Conservation (phyloP, 208 protist genomes). For the Wallacemonas sp. region DNA sequence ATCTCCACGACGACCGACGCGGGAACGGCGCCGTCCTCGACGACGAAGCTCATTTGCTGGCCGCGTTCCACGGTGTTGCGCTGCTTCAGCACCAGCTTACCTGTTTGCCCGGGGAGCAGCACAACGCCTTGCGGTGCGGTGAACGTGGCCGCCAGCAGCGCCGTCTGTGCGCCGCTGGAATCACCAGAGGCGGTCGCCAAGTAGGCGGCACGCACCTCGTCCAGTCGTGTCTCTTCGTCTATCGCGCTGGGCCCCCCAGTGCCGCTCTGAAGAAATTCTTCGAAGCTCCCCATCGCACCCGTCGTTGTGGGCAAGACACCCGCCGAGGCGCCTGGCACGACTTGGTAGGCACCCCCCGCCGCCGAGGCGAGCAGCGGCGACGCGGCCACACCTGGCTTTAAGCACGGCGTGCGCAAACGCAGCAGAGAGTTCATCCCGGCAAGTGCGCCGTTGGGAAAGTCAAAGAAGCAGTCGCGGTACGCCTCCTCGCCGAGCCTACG, state of each 20-base stretch:
- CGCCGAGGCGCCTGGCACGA: neutral
- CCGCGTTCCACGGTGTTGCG: conserved; percentile 63
- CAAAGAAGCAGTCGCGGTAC: conserved; percentile 78
- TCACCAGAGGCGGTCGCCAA: neutral
- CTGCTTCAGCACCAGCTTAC: conserved; percentile 63
- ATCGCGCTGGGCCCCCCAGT: neutral
- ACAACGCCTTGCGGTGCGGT: conserved; percentile 3
- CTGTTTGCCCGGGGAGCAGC: conserved; percentile 14
- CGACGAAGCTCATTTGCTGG: conserved; percentile 57
- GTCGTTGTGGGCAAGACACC: neutral
- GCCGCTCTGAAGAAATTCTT: neutral
- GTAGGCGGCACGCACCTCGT: neutral
- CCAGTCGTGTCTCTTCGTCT: neutral
- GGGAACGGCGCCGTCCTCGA: conserved; percentile 44
- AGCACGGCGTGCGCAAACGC: conserved; percentile 60
- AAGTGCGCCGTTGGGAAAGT: conserved; percentile 41
- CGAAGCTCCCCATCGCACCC: conserved; percentile 4
- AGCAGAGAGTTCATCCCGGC: conserved; percentile 36
- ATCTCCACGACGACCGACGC: conserved; percentile 36
- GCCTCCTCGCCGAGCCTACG: conserved; percentile 37
- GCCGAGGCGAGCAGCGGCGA: conserved; percentile 2
- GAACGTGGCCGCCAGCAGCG: neutral
- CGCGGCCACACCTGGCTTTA: neutral
- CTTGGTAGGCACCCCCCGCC: neutral
- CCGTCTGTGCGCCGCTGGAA: neutral